Evolutionary conservation across 192 early-diverging fungal species (phyloP).

Genomic region (Phlyctochytrium arcticum): DNA sequence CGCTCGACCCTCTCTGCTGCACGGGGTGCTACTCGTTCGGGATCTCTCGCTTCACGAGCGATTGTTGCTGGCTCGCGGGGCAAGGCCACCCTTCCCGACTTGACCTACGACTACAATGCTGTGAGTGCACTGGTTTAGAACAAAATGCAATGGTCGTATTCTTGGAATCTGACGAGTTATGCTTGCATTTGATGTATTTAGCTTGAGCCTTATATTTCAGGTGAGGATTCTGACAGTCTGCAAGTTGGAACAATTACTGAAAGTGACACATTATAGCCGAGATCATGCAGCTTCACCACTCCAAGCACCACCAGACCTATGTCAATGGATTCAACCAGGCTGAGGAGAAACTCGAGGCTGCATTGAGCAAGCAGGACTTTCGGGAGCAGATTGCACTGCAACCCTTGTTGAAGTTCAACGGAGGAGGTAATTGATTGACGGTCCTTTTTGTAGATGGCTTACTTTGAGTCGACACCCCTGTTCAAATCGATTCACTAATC

Average conservation of each 20-base stretch:
- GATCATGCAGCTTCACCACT: conserved; percentile 92
- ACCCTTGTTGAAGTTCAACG: conserved; percentile 85
- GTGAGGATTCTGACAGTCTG: conserved; percentile 8
- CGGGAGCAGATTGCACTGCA: conserved; percentile 73
- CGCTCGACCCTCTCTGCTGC: too few relatives aligned
- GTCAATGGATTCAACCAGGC: conserved; percentile 82
- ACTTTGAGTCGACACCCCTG: too few relatives aligned
- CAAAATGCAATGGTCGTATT: too few relatives aligned
- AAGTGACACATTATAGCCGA: conserved; percentile 51
- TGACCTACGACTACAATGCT: conserved; percentile 76
- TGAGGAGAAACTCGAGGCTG: conserved; percentile 82
- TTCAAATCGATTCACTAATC: neutral
- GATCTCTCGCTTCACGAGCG: too few relatives aligned
- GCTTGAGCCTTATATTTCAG: conserved; percentile 90
- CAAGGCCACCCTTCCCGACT: conserved; percentile 86
- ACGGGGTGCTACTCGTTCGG: too few relatives aligned
- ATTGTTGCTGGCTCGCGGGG: conserved; percentile 5
- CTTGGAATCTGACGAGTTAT: too few relatives aligned
- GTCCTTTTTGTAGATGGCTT: neutral
- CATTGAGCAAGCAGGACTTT: conserved; percentile 67
- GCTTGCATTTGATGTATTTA: too few relatives aligned
- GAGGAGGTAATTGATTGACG: conserved; percentile 59
- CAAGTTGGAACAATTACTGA: too few relatives aligned
- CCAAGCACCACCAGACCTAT: conserved; percentile 94
- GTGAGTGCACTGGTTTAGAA: conserved; percentile 33